phyloP scores from a whole-genome alignment of 345 rosid species.

The Gossypium thurberi region DNA sequence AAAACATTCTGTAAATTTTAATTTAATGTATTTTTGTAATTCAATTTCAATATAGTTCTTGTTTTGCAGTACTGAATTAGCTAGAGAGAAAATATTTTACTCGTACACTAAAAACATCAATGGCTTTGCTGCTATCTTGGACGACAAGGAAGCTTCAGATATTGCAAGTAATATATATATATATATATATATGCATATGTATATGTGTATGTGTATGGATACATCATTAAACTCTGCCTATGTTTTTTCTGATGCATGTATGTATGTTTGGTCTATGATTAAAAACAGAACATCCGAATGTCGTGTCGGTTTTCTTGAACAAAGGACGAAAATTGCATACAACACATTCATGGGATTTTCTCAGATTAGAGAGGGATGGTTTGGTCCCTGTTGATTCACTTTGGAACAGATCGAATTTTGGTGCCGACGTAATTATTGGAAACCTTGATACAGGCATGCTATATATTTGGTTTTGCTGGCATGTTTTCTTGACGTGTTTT shows the following conservation, averaged over 20 bases:
- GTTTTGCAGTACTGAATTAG: slow-evolving; percentile 36
- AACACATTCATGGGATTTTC: slow-evolving; percentile 63
- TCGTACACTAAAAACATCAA: slow-evolving; percentile 52
- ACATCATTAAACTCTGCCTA: not conserved
- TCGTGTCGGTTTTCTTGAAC: slow-evolving; percentile 51
- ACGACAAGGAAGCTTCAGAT: slow-evolving; percentile 47
- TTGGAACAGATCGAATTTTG: slow-evolving; percentile 43
- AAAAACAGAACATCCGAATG: slow-evolving; percentile 49
- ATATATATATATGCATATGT: too few relatives aligned
- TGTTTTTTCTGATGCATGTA: not conserved
- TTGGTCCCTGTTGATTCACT: slow-evolving; percentile 29
- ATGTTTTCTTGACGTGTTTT: not conserved
- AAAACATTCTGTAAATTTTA: not conserved
- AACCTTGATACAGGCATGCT: slow-evolving; percentile 52
- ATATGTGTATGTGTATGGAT: not conserved
- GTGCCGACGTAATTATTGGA: slow-evolving; percentile 46
- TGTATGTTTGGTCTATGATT: not conserved
- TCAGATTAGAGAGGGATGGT: slow-evolving; percentile 40
- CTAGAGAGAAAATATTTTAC: slow-evolving; percentile 51
- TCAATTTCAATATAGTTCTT: not conserved
- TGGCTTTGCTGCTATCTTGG: slow-evolving; percentile 58
- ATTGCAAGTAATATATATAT: slow-evolving; percentile 37
- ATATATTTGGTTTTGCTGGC: not conserved
- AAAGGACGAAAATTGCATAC: slow-evolving; percentile 44
- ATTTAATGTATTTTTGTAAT: not conserved